Evolutionary conservation across 2,329 filamentous ascomycete species (phyloP).

Genomic region (Allantophomopsis cytisporea): DNA sequence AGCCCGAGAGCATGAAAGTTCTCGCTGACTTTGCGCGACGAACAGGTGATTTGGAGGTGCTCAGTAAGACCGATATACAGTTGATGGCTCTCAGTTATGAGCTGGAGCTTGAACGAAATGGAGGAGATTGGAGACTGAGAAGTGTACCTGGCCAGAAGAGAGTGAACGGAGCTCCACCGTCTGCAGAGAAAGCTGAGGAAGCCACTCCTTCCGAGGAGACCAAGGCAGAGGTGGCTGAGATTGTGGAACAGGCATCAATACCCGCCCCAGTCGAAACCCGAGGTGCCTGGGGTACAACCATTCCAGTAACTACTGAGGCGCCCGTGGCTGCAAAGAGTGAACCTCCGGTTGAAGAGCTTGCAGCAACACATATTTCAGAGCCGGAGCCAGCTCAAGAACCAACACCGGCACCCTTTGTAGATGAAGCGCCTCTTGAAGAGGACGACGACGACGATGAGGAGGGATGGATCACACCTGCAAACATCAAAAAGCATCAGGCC

Average conservation of each 20-base stretch:
- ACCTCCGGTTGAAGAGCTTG: not conserved
- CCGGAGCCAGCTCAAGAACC: not conserved
- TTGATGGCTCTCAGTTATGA: slow-evolving; percentile 87
- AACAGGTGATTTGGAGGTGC: slow-evolving; percentile 78
- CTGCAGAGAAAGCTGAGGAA: slow-evolving; percentile 12
- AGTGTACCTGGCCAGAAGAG: slow-evolving; percentile 67
- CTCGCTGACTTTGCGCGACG: slow-evolving; percentile 75
- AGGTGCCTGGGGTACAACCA: slow-evolving; percentile 13
- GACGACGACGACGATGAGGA: slow-evolving; percentile 38
- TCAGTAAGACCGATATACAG: slow-evolving; percentile 82
- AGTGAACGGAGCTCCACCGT: slow-evolving; percentile 50
- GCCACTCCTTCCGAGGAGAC: slow-evolving; percentile 5
- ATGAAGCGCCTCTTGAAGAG: slow-evolving; percentile 10
- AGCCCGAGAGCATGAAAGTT: slow-evolving; percentile 62
- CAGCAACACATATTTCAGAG: not conserved
- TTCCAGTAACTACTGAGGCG: slow-evolving; percentile 5
- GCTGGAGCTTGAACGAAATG: slow-evolving; percentile 80
- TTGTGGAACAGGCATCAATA: slow-evolving; percentile 3
- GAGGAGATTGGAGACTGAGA: slow-evolving; percentile 77
- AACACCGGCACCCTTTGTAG: slow-evolving; percentile 5
- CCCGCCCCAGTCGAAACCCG: slow-evolving; percentile 6
- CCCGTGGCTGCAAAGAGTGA: slow-evolving; percentile 1
- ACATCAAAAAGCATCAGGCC: slow-evolving; percentile 73
- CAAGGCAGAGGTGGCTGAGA: slow-evolving; percentile 2
- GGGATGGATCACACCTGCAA: slow-evolving; percentile 90